These are phyloP conservation scores for Gliomastix tumulicola DNA, from an alignment of 2,329 filamentous ascomycete genomes.

Conservation along the genomic window DNA sequence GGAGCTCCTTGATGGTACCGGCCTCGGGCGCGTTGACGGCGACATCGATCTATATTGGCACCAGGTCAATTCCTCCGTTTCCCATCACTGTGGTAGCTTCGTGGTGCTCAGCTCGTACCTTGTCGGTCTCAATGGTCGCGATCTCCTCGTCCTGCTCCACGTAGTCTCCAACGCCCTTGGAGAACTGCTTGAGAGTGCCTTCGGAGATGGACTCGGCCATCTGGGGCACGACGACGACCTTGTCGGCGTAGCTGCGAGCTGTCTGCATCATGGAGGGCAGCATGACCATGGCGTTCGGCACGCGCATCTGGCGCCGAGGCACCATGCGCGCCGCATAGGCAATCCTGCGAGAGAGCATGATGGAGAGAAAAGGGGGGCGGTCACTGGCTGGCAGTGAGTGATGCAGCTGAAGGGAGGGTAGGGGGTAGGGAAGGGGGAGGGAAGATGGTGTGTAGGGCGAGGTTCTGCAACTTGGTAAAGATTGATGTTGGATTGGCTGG, in stretches of 20 bases:
- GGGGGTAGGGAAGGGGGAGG: too few relatives aligned
- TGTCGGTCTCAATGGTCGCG: constrained; percentile 98
- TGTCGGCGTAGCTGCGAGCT: constrained; percentile 67
- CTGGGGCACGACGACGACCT: constrained; percentile 84
- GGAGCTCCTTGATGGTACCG: constrained; percentile 84
- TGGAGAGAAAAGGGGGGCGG: constrained; percentile 6
- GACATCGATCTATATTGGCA: constrained; percentile 68
- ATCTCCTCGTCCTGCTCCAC: constrained; percentile 97
- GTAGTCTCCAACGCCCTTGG: constrained; percentile 84
- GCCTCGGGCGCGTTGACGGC: constrained; percentile 90
- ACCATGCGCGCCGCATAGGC: constrained; percentile 33
- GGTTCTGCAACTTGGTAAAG: too few relatives aligned
- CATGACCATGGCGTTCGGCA: constrained; percentile 22
- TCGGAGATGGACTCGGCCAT: constrained; percentile 99
- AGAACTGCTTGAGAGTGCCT: constrained; percentile 92
- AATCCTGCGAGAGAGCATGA: constrained; percentile 36
- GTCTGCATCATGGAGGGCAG: constrained; percentile 46
- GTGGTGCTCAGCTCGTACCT: too few relatives aligned
- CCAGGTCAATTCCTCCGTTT: background rate
- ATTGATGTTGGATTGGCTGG: too few relatives aligned
- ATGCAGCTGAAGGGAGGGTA: too few relatives aligned
- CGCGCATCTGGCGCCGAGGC: constrained; percentile 30
- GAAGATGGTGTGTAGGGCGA: too few relatives aligned
- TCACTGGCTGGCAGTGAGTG: background rate
- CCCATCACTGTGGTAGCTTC: too few relatives aligned